Conservation (phyloP, 2,329 filamentous ascomycete species). For the Alternaria conjuncta region DNA sequence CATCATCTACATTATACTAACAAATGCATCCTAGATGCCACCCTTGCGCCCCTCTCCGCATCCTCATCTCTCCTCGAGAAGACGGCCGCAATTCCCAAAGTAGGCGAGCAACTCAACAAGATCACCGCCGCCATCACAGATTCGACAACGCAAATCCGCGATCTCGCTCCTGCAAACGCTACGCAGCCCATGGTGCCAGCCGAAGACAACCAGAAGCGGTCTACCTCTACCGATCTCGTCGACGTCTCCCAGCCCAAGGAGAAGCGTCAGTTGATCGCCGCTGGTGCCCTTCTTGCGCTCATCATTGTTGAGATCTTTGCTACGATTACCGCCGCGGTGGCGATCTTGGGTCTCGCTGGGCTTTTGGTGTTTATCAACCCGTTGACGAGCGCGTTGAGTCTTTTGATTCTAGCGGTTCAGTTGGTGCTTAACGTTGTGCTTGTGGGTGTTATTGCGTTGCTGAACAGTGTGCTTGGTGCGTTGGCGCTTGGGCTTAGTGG, state of each 20-base stretch:
- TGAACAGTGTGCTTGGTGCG: conserved; percentile 19
- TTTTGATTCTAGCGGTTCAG: conserved; percentile 25
- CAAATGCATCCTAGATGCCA: conserved; percentile 13
- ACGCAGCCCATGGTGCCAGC: not conserved
- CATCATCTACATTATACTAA: not conserved
- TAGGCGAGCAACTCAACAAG: conserved; percentile 21
- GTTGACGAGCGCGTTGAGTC: conserved; percentile 17
- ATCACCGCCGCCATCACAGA: conserved; percentile 19
- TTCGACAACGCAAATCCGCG: conserved; percentile 16
- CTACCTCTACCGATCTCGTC: not conserved
- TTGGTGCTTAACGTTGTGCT: conserved; percentile 22
- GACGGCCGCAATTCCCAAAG: conserved; percentile 21
- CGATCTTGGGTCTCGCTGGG: conserved; percentile 22
- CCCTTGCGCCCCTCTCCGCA: conserved; percentile 21
- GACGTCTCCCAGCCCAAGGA: not conserved
- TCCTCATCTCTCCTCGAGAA: conserved; percentile 24
- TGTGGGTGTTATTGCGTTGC: conserved; percentile 19
- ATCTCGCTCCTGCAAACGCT: conserved; percentile 11
- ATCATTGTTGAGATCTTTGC: conserved; percentile 31
- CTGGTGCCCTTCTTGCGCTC: conserved; percentile 16
- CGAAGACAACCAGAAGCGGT: not conserved
- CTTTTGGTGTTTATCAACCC: conserved; percentile 22
- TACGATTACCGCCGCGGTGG: conserved; percentile 21
- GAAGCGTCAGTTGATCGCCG: conserved; percentile 18
- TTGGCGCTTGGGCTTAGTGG: conserved; percentile 17